Conservation (phyloP, 176 grass and related monocot species). For the Thinopyrum elongatum region DNA sequence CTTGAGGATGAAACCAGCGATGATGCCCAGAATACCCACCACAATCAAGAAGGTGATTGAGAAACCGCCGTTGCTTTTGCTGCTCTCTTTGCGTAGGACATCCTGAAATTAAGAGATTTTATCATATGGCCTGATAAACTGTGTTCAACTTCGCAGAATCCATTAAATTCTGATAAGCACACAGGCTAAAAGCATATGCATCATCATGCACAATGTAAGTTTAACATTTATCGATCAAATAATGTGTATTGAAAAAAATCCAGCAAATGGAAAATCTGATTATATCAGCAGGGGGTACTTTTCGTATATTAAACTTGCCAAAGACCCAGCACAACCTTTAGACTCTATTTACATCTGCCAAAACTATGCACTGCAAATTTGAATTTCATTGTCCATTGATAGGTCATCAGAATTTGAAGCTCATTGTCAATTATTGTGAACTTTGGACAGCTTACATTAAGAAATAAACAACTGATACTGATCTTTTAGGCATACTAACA, state of each 20-base stretch:
- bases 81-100: slow-evolving; percentile 71
- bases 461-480: background rate
- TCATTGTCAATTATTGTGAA: background rate
- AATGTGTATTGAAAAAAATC: background rate
- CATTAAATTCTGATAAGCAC: background rate
- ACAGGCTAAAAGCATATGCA: background rate
- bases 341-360: background rate
- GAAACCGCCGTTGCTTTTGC: slow-evolving; percentile 49
- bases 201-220: background rate
- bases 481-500: background rate
- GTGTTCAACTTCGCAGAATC: background rate
- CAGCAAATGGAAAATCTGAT: background rate
- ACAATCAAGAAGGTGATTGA: slow-evolving; percentile 77
- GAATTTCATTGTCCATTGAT: background rate
- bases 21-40: slow-evolving; percentile 67
- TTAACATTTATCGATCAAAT: background rate
- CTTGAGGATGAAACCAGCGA: slow-evolving; percentile 79
- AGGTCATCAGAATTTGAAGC: background rate
- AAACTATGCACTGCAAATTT: background rate
- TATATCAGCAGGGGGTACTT: background rate
- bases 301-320: background rate
- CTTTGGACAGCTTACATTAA: background rate
- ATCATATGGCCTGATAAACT: background rate
- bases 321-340: background rate
- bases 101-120: slow-evolving; percentile 50